A percentile compares a stretch with the other conserved stretches of the same genome.
Evolutionary conservation across 176 grass and related monocot species (phyloP).

Genomic region (Stipa capillata): DNA sequence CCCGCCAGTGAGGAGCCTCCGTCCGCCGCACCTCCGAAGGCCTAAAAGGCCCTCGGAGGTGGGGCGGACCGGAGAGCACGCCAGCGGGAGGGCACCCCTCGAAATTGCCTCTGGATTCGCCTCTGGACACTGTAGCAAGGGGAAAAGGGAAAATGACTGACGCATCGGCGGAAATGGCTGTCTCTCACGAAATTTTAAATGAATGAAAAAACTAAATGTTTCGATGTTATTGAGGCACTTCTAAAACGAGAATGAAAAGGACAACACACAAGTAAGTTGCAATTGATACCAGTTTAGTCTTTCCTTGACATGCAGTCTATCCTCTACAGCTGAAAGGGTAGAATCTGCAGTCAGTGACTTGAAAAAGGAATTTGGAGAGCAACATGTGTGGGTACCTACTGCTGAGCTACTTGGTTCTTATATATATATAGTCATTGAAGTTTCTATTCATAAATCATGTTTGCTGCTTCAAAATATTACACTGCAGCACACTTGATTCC

Average conservation of each 20-base stretch:
- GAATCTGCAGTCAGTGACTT: slow-evolving; percentile 50
- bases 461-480: slow-evolving; percentile 4
- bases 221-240: neutral
- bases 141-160: too few species aligned
- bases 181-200: neutral
- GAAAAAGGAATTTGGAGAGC: slow-evolving; percentile 80
- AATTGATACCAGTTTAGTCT: slow-evolving; percentile 34
- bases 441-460: neutral
- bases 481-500: neutral
- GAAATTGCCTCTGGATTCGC: too few species aligned
- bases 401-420: slow-evolving; percentile 19
- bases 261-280: slow-evolving; percentile 1
- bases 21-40: too few species aligned
- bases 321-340: slow-evolving; percentile 70
- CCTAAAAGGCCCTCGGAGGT: too few species aligned
- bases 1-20: too few species aligned
- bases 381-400: slow-evolving; percentile 96
- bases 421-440: slow-evolving; percentile 19
- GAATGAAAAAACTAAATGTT: neutral
- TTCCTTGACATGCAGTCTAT: slow-evolving; percentile 45
- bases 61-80: too few species aligned
- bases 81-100: too few species aligned
- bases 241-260: neutral
- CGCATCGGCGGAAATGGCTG: too few species aligned
- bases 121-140: too few species aligned